phyloP scores from a whole-genome alignment of 169 alveolate species.

The Nephromyces sp. region DNA sequence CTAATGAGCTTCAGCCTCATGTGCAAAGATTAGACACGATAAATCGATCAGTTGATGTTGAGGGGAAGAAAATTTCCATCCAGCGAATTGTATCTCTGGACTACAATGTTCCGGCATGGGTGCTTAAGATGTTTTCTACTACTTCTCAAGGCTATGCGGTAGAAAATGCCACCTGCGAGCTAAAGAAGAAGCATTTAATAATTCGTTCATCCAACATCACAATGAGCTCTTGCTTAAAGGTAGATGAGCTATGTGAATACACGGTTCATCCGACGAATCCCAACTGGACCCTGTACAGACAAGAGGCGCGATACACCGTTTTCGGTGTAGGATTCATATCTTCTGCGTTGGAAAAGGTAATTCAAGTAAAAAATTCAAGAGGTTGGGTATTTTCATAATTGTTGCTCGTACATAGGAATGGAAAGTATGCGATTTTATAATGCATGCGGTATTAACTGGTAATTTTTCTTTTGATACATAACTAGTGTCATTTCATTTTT shows the following conservation, averaged over 20 bases:
- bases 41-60: slow-evolving; percentile 2
- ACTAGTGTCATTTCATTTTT: too few relatives aligned
- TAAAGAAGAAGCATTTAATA: not conserved
- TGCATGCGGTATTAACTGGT: too few relatives aligned
- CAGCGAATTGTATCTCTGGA: slow-evolving; percentile 14
- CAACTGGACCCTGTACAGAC: slow-evolving; percentile 21
- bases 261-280: slow-evolving; percentile 21
- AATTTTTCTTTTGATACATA: too few relatives aligned
- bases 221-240: slow-evolving; percentile 14
- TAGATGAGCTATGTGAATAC: slow-evolving; percentile 20
- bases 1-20: slow-evolving; percentile 28
- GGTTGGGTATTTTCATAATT: too few relatives aligned
- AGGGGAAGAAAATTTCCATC: not conserved
- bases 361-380: too few relatives aligned
- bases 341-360: slow-evolving; percentile 13
- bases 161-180: not conserved
- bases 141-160: not conserved
- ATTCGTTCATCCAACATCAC: slow-evolving; percentile 17
- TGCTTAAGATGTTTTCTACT: not conserved
- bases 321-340: slow-evolving; percentile 12
- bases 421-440: too few relatives aligned
- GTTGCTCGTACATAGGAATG: too few relatives aligned
- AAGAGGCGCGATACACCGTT: slow-evolving; percentile 16
- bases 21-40: slow-evolving; percentile 23
- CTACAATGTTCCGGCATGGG: slow-evolving; percentile 8